phyloP scores from a whole-genome alignment of 129 eudicot genomes.

The Scalesia atractyloides region DNA sequence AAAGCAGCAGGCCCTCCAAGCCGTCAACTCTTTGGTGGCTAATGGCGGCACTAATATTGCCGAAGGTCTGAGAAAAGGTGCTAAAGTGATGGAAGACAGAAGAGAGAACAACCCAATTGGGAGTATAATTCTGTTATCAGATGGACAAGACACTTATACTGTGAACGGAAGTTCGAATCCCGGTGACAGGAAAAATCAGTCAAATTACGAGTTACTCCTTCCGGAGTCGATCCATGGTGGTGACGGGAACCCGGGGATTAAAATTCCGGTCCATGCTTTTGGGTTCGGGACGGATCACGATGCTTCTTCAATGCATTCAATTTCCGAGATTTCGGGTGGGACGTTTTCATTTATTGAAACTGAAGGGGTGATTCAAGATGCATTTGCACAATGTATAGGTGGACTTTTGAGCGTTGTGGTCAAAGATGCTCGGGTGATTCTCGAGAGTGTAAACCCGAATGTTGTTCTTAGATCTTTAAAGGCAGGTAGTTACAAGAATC shows the following conservation, averaged over 20 bases:
- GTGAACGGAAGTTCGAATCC: slow-evolving; percentile 36
- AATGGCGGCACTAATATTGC: slow-evolving; percentile 92
- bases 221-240: slow-evolving; percentile 50
- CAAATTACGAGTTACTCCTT: slow-evolving; percentile 52
- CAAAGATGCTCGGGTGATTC: slow-evolving; percentile 55
- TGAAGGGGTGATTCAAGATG: slow-evolving; percentile 80
- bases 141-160: slow-evolving; percentile 84
- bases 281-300: slow-evolving; percentile 84
- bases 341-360: slow-evolving; percentile 88
- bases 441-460: slow-evolving; percentile 47
- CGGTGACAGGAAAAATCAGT: slow-evolving; percentile 27
- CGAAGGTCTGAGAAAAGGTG: slow-evolving; percentile 82
- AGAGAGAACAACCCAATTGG: slow-evolving; percentile 79
- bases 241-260: slow-evolving; percentile 44
- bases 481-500: slow-evolving; percentile 68
- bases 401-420: slow-evolving; percentile 88
- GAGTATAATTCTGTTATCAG: slow-evolving; percentile 84
- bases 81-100: slow-evolving; percentile 80
- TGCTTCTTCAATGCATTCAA: slow-evolving; percentile 79
- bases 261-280: slow-evolving; percentile 77
- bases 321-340: slow-evolving; percentile 80
- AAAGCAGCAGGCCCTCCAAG: slow-evolving; percentile 64
- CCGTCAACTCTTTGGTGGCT: slow-evolving; percentile 76
- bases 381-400: slow-evolving; percentile 91
- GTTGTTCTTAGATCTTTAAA: slow-evolving; percentile 48